Conservation (phyloP, 257 asterid species). For the Gentiana straminea region DNA sequence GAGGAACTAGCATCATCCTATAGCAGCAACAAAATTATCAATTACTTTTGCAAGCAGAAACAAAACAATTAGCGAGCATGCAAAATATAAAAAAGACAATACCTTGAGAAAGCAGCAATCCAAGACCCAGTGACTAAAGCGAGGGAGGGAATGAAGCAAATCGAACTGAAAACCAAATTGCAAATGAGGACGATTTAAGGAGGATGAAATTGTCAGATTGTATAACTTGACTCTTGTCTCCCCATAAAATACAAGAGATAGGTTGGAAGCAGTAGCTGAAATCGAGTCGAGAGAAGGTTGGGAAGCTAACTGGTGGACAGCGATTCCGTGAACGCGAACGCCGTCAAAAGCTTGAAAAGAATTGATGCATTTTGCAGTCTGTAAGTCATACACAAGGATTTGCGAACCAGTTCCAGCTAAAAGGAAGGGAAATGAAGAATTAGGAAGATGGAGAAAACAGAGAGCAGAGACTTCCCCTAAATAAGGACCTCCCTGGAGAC, state of each 20-base stretch:
- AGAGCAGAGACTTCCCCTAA: conserved; percentile 92
- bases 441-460: conserved; percentile 68
- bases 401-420: conserved; percentile 93
- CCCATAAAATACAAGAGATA: conserved; percentile 55
- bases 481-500: conserved; percentile 52
- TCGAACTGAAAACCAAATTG: conserved; percentile 19
- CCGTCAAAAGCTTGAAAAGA: conserved; percentile 79
- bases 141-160: conserved; percentile 50
- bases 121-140: conserved; percentile 73
- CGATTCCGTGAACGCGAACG: conserved; percentile 83
- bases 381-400: conserved; percentile 53
- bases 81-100: neutral
- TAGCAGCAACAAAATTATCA: conserved; percentile 10
- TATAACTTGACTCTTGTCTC: conserved; percentile 85
- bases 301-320: conserved; percentile 27
- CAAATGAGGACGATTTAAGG: conserved; percentile 7
- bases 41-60: neutral
- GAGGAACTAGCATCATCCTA: conserved; percentile 33
- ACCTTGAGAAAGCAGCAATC: conserved; percentile 80
- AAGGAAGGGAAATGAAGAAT: conserved; percentile 55
- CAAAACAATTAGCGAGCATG: neutral
- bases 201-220: conserved; percentile 27
- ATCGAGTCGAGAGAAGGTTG: conserved; percentile 12
- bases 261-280: neutral
- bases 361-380: conserved; percentile 25